These are phyloP conservation scores for Moesziomyces sp. DNA, from an alignment of 1,284 basidiomycete genomes.

Conservation along the genomic window DNA sequence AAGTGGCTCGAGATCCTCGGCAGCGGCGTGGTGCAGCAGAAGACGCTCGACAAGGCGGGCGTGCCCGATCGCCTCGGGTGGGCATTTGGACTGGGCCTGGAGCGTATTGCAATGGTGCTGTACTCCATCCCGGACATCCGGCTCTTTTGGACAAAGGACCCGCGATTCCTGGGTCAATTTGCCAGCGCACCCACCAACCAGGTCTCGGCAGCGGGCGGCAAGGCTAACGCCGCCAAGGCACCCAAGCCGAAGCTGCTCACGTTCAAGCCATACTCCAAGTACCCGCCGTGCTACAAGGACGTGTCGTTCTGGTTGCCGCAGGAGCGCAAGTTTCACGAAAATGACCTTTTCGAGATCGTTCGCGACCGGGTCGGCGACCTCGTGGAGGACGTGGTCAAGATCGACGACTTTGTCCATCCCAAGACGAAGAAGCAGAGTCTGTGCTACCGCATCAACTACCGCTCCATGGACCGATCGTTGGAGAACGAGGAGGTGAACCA, in stretches of 20 bases:
- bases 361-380: conserved; percentile 90
- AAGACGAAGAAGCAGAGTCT: conserved; percentile 82
- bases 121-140: conserved; percentile 98
- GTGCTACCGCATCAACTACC: conserved; percentile 92
- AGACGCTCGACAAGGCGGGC: conserved; percentile 81
- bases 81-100: conserved; percentile 97
- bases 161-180: conserved; percentile 90
- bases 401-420: conserved; percentile 91
- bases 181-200: conserved; percentile 68
- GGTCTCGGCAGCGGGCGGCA: conserved; percentile 32
- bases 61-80: conserved; percentile 83
- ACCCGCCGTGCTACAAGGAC: conserved; percentile 67
- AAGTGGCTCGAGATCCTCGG: conserved; percentile 98
- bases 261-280: conserved; percentile 65
- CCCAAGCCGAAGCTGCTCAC: conserved; percentile 55
- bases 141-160: conserved; percentile 95
- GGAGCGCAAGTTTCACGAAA: conserved; percentile 78
- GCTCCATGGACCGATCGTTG: conserved; percentile 94
- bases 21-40: conserved; percentile 89
- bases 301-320: conserved; percentile 74
- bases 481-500: conserved; percentile 89
- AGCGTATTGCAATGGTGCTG: conserved; percentile 97
- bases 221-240: conserved; percentile 1
- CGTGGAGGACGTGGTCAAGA: conserved; percentile 88
- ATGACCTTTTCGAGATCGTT: conserved; percentile 95